A percentile compares a stretch with the other conserved stretches of the same genome.
Evolutionary conservation across 2,329 filamentous ascomycete genomes (phyloP).

Genomic region (Arthroderma sp.): DNA sequence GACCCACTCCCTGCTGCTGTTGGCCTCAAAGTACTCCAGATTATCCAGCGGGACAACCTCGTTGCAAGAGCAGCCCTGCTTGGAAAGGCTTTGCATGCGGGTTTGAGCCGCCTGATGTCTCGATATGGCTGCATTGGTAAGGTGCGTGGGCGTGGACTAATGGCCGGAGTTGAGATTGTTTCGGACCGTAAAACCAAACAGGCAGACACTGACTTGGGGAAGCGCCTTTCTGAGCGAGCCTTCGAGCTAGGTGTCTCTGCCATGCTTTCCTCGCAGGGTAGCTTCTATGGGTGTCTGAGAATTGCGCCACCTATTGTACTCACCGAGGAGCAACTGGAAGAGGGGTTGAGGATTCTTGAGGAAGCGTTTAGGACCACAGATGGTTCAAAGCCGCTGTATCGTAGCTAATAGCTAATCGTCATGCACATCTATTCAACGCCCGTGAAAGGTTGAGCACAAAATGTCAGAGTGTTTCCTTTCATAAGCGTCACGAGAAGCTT

Average conservation of each 20-base stretch:
- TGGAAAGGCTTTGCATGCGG: slow-evolving; percentile 38
- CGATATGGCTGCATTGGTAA: slow-evolving; percentile 52
- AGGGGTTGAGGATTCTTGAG: slow-evolving; percentile 46
- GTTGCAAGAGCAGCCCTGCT: slow-evolving; percentile 35
- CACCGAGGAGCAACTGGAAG: slow-evolving; percentile 38
- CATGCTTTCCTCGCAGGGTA: slow-evolving; percentile 14
- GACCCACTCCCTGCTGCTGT: slow-evolving; percentile 50
- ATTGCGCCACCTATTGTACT: slow-evolving; percentile 52
- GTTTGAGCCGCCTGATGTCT: slow-evolving; percentile 36
- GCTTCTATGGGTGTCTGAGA: slow-evolving; percentile 47
- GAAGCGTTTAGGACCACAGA: slow-evolving; percentile 35
- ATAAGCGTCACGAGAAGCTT: neutral
- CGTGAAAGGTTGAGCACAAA: neutral
- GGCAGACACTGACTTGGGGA: slow-evolving; percentile 39
- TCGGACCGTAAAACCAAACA: slow-evolving; percentile 38
- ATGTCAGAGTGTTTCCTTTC: neutral
- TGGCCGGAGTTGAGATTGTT: slow-evolving; percentile 50
- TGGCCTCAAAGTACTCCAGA: slow-evolving; percentile 50
- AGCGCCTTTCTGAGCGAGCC: slow-evolving; percentile 37
- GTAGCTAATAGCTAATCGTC: neutral
- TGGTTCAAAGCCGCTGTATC: slow-evolving; percentile 3
- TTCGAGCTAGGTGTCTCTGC: slow-evolving; percentile 42
- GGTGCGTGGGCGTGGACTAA: slow-evolving; percentile 47
- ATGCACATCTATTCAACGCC: no score
- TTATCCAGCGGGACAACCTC: slow-evolving; percentile 46